Percentiles rank a stretch among this genome's conserved stretches.
These are phyloP conservation scores for Angomonas deanei DNA, from an alignment of 208 protist genomes.

Conservation along the genomic window DNA sequence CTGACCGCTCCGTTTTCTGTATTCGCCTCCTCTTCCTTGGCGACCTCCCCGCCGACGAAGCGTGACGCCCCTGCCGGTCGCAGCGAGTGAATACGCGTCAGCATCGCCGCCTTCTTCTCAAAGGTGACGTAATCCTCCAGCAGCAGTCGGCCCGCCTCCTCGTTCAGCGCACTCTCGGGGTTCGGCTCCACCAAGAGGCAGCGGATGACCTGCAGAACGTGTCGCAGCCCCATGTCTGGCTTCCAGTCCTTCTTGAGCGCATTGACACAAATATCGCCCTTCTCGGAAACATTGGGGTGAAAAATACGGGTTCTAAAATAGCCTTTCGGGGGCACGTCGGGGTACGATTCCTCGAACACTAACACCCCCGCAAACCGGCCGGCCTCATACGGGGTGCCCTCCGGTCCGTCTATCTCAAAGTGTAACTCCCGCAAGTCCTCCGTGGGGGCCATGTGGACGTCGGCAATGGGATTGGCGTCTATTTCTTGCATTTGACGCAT, in stretches of 20 bases:
- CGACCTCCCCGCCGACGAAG: slow-evolving; percentile 11
- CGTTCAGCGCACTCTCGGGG: slow-evolving; percentile 98
- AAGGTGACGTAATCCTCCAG: slow-evolving; percentile 94
- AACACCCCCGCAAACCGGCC: slow-evolving; percentile 93
- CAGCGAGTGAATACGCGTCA: slow-evolving; percentile 67
- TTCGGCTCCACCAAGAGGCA: slow-evolving; percentile 98
- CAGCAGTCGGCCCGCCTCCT: slow-evolving; percentile 96
- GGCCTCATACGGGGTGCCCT: slow-evolving; percentile 94
- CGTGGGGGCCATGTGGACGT: slow-evolving; percentile 77
- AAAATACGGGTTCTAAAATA: slow-evolving; percentile 98
- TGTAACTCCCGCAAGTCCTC: slow-evolving; percentile 91
- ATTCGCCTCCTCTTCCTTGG: background rate
- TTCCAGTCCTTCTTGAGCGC: slow-evolving; percentile 98
- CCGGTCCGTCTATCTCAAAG: slow-evolving; percentile 92
- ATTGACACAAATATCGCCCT: slow-evolving; percentile 99
- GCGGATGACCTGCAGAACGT: slow-evolving; percentile 93
- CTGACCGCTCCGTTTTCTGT: background rate
- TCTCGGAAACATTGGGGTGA: slow-evolving; percentile 97
- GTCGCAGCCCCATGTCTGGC: slow-evolving; percentile 88
- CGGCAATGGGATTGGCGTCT: slow-evolving; percentile 74
- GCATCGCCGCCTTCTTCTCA: slow-evolving; percentile 72
- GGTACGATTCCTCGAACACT: slow-evolving; percentile 91
- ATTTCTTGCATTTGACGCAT: slow-evolving; percentile 84
- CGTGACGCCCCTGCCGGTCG: slow-evolving; percentile 30
- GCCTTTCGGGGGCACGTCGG: slow-evolving; percentile 94